These are phyloP conservation scores for Akanthomyces muscarius DNA, from an alignment of 2,329 filamentous ascomycete species.

Conservation along the genomic window DNA sequence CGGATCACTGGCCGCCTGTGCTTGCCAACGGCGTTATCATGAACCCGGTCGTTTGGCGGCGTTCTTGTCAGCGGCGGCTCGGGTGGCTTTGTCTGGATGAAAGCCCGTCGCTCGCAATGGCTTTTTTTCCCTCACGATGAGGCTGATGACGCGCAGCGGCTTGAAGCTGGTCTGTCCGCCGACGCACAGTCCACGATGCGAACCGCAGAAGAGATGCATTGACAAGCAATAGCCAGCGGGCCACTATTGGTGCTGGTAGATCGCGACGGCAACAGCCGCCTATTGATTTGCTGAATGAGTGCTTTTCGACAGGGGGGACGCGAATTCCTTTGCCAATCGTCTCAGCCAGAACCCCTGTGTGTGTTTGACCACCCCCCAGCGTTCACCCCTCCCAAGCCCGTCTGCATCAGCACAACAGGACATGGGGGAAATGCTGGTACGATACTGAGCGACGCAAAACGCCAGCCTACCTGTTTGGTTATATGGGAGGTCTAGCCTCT, in stretches of 20 bases:
- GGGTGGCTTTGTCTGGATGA: background rate
- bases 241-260: background rate
- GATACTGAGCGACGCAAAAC: too few relatives aligned
- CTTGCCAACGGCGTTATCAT: background rate
- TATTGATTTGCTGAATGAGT: background rate
- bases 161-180: background rate
- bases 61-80: background rate
- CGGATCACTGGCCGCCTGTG: background rate
- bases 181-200: background rate
- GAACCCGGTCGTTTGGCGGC: background rate
- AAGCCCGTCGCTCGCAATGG: background rate
- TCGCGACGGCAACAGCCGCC: conserved; percentile 3
- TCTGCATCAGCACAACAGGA: background rate
- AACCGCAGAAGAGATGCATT: too few relatives aligned
- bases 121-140: background rate
- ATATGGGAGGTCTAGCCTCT: too few relatives aligned
- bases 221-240: too few relatives aligned
- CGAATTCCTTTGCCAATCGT: background rate
- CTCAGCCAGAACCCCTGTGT: background rate
- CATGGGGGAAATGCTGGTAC: too few relatives aligned
- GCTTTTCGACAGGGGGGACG: background rate
- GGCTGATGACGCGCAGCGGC: background rate
- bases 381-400: too few relatives aligned
- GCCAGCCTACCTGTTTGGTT: too few relatives aligned
- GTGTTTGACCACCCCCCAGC: background rate